Percentiles rank a stretch among this genome's conserved stretches.
Evolutionary conservation across 257 asterid species (phyloP).

Genomic region (Fraxinus americana): DNA sequence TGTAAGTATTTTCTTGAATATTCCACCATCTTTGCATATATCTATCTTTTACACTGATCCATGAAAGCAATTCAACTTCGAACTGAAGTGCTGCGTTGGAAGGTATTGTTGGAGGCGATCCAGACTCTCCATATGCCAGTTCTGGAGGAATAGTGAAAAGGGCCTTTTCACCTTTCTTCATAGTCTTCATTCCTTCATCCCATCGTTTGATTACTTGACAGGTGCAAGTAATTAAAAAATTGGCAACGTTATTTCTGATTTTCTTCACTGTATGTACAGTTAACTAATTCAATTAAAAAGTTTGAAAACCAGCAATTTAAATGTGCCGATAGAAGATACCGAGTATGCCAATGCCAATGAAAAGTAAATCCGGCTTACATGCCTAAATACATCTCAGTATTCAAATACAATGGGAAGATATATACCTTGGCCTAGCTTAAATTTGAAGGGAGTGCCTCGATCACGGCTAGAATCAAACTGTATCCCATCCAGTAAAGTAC

Average conservation of each 20-base stretch:
- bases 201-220: no score
- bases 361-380: neutral
- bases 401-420: neutral
- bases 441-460: constrained; percentile 43
- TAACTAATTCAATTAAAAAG: no score
- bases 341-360: no score
- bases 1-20: constrained; percentile 47
- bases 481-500: constrained; percentile 54
- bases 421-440: constrained; percentile 57
- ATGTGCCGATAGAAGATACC: no score
- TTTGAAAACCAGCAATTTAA: no score
- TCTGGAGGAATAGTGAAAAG: constrained; percentile 55
- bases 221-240: no score
- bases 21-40: constrained; percentile 63
- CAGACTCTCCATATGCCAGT: constrained; percentile 58
- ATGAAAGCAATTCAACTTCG: constrained; percentile 59
- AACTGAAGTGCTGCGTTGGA: constrained; percentile 56
- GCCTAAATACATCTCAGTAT: neutral
- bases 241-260: no score
- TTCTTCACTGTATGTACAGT: no score
- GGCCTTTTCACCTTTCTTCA: constrained; percentile 66
- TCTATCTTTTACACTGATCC: constrained; percentile 54
- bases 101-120: constrained; percentile 63
- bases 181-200: no score
- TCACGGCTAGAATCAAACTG: constrained; percentile 59